Base-by-base conservation (phyloP, 169 alveolate genomes). In the Plasmodium ovale region DNA sequence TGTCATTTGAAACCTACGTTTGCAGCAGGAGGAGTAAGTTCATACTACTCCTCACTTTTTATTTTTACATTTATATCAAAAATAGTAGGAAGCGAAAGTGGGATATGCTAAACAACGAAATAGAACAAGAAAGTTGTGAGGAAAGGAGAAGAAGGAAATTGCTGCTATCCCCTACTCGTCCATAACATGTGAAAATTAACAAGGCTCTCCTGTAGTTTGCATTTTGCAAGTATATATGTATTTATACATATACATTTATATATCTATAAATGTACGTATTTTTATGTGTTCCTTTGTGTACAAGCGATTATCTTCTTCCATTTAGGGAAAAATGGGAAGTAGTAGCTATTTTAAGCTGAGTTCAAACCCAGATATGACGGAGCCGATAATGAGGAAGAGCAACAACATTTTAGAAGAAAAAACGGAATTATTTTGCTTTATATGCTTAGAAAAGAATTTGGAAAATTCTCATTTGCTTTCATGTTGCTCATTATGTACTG, bases 401-500 rank as follows among this genome's bases (percentile, higher is more conserved):
- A 79, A 31, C 19, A 79, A 79, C 10, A 7, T 29, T 5, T 21
- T 21, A 64, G 89, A 79, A 29, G 89, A 79, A 1, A 62, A 79
- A 64, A 16, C 69, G 49, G 89, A 84, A 27, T 84, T 69, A 23
- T 58, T 68, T 69, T 84, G 91, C 39, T 84, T 84, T 35, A 84
- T 84, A 44, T 84, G 91, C 37, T 84, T 84, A 56, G 91, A 84
- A 62, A 60, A 69, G 3, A 29, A 84, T 37, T 84, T 56, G 3
- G 72, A 84, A 65, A 35, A 84, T n/a, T 42, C 42, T 16, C 21
- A 10, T 49, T 65, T 84, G 31, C 19, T 68, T 35, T 69, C 91
- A 6, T 84, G 91, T 19, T 84, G 91, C 39, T 84, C 91, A 14
- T 27, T 84, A 84, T 84, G 91, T 47, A 54, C 91, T 21, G 91